Evolutionary conservation across 208 protist species (phyloP), one percentile per base, ranked within the genome.

Genomic region (Leishmania gerbilli): DNA sequence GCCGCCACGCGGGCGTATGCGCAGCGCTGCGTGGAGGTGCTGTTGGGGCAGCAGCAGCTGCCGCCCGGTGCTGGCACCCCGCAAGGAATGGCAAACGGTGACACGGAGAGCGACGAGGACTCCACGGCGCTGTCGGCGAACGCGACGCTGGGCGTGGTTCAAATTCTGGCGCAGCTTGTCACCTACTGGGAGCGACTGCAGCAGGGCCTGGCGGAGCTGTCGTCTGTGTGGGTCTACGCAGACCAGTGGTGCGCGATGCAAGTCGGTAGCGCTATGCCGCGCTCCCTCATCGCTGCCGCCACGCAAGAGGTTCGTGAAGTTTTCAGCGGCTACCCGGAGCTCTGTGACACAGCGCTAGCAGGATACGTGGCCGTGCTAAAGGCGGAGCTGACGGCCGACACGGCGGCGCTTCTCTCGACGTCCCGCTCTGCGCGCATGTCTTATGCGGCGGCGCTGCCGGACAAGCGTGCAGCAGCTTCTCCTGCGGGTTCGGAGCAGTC

Each of bases 161-260:
- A 69, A 51, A 79, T 78, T n/a, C 87, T 93, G 53, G 53, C 80
- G 51, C 68, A 80, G n/a, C 80, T 93, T 68, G 86, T 85, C 8
- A 81, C 81, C 51, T 79, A 82, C 65, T 95, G 84, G 86, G 82
- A 82, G 27, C 88, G 89, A 27, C 91, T 88, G 47, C 83, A 82
- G 49, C 58, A 86, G 27, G 86, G 82, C 27, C 69, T 89, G 56
- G 77, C 56, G 9, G 89, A 95, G 87, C 74, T 93, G 3, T 79
- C 78, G 58, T 82, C 79, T 19, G 88, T 95, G 40, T 95, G 91
- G 89, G 84, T 91, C 13, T 92, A 89, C 81, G 74, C 92, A 31
- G 86, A 86, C 37, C 83, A 84, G 49, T 89, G 88, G 84, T 91
- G 87, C 82, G 51, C 85, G n/a, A 53, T 76, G 27, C 79, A 81